Base-by-base conservation (phyloP, 169 alveolate species). In the Eimeria maxima region DNA sequence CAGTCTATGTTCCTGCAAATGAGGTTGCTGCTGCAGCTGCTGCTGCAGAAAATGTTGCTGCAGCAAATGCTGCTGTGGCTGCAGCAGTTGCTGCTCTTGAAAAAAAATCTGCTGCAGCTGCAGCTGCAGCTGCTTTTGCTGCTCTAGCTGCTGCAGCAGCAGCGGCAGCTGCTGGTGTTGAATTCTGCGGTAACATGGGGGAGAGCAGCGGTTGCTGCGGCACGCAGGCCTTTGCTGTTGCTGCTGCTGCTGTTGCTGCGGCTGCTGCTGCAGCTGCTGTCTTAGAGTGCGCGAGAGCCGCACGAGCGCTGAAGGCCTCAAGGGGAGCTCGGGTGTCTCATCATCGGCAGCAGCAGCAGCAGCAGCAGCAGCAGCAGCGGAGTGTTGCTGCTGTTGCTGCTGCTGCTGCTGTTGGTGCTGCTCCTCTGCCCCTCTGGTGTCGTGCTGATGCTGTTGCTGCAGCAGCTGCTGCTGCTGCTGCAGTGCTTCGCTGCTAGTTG, bases 381-480 rank as follows among this genome's bases (percentile, higher is more conserved):
- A n/a, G n/a, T n/a, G 57, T 11, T 7, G 57, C 57, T 50, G 57
- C 57, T 80, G 69, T 67, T 80, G 90, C 90, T 80, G 90, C 38
- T 6, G 89, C 38, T 80, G 89, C 24, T 80, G 90, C 69, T 80
- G 69, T 33, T 47, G 90, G 33, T 60, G 67, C 90, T 80, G 67
- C 67, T n/a, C n/a, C n/a, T n/a, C n/a, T n/a, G n/a, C n/a, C n/a
- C n/a, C n/a, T n/a, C n/a, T n/a, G n/a, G n/a, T n/a, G n/a, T n/a
- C n/a, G n/a, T n/a, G n/a, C n/a, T n/a, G n/a, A n/a, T 44, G 90
- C 67, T 80, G 90, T 24, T 80, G 90, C 69, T 80, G 90, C 69
- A 1, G 90, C 38, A 18, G 86, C 45, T 27, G 29, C 42, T 10
- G 86, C 86, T 74, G 86, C 86, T 42, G 86, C 86, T 74, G 47